A percentile compares a stretch with the other conserved stretches of the same genome.
These are phyloP conservation scores for Arthrinium puccinioides DNA, from an alignment of 2,329 filamentous ascomycete species.

Conservation along the genomic window DNA sequence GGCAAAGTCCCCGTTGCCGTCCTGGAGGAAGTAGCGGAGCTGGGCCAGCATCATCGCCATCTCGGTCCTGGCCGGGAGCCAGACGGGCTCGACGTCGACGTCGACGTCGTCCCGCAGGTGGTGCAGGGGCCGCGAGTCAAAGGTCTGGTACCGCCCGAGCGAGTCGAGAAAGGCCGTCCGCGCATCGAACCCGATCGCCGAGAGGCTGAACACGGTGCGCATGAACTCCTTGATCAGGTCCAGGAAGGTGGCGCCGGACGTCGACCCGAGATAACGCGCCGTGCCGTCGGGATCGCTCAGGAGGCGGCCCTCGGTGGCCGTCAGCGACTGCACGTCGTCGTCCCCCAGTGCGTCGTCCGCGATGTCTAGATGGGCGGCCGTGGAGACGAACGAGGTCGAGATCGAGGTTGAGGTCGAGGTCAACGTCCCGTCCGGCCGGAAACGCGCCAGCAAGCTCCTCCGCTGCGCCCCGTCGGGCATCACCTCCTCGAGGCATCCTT, in stretches of 20 bases:
- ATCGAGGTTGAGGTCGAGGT: no score
- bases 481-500: constrained; percentile 28
- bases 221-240: constrained; percentile 42
- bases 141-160: constrained; percentile 38
- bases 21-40: constrained; percentile 36
- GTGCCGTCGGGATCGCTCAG: constrained; percentile 37
- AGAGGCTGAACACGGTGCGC: constrained; percentile 28
- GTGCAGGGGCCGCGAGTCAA: constrained; percentile 34
- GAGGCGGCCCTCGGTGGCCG: constrained; percentile 34
- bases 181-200: constrained; percentile 12
- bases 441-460: constrained; percentile 8
- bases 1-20: constrained; percentile 31
- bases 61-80: constrained; percentile 28
- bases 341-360: no score
- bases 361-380: no score
- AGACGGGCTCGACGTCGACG: constrained; percentile 28
- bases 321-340: no score
- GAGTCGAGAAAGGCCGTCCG: constrained; percentile 29
- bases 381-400: no score
- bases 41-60: constrained; percentile 31
- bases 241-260: constrained; percentile 41
- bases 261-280: constrained; percentile 39
- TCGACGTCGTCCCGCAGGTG: constrained; percentile 10
- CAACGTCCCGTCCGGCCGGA: background rate
- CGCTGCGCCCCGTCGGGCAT: constrained; percentile 27